Base-by-base conservation (phyloP, 2,329 filamentous ascomycete species). In the Lojkania enalia region DNA sequence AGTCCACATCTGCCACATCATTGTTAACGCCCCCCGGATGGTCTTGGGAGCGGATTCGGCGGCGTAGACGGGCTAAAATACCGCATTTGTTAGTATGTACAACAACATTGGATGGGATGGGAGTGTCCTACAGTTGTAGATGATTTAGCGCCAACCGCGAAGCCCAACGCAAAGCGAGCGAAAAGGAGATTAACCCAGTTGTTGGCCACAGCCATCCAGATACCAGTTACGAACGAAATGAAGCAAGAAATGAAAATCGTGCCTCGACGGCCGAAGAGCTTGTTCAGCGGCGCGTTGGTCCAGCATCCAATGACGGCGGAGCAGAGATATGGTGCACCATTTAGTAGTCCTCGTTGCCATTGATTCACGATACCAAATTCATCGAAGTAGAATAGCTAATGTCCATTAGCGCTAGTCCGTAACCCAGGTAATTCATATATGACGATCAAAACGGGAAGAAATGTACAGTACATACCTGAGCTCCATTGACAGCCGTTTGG, bases 1-100 rank as follows among this genome's bases (percentile, higher is more conserved):
- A 4, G 60, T 64, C 54, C 60, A 71, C 70, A 77, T 74, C 52
- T 78, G 76, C 76, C 76, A 78, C 70, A 74, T 74, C 70, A 78
- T 77, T 3, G 76, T 75, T 4, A 78, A 51, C 1, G 74, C 75
- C 11, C 76, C 76, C 27, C 76, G 66, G 27, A 78, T 77, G 1
- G 65, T 72, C 12, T 75, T 73, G 0, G 76, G 75, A 2, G 75
- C 69, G 39, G 73, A 75, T 52, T 78, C 75, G 4, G 74, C 74
- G 0, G 72, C 72, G 46, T 75, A 77, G 5, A 77, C 71, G 0
- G 74, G 74, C 2, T 9, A 33, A 16, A 9, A n/a, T 27, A n/a
- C n/a, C 23, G n/a, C 7, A 9, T 27, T 7, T 9, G 23, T 27
- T 27, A 9, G 23, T 7, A 7, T 27, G 7, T 7, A 27, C 7